Evolutionary conservation across 768 basidiomycete species (phyloP).

Genomic region (Leccinum imitatum): DNA sequence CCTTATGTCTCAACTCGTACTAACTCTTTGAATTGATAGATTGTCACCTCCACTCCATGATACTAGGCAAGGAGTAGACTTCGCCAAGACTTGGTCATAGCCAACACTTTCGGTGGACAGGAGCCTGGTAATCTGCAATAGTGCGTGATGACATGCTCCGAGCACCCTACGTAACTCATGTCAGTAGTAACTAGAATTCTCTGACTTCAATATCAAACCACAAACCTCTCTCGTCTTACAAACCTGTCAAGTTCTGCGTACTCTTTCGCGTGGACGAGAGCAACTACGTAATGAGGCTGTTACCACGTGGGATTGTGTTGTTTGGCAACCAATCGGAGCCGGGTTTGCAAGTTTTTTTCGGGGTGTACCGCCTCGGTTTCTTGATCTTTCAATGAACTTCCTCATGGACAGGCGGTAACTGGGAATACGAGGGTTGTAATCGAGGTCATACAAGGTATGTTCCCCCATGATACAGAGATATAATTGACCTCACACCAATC

Average conservation of each 20-base stretch:
- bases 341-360: conserved; percentile 13
- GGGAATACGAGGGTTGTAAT: not conserved
- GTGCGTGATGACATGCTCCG: conserved; percentile 16
- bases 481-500: not conserved
- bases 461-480: not conserved
- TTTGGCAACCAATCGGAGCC: conserved; percentile 9
- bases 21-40: not conserved
- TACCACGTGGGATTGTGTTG: conserved; percentile 11
- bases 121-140: conserved; percentile 1
- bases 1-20: too few relatives aligned
- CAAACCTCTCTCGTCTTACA: too few relatives aligned
- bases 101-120: conserved; percentile 4
- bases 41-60: not conserved
- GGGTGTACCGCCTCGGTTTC: conserved; percentile 13
- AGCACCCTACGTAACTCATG: conserved; percentile 14
- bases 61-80: not conserved
- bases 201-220: conserved; percentile 1
- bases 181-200: not conserved
- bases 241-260: not conserved
- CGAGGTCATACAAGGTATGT: conserved; percentile 7
- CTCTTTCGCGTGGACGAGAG: not conserved
- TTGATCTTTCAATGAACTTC: not conserved
- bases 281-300: not conserved
- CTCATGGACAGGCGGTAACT: not conserved
- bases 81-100: not conserved